These are phyloP conservation scores for Castanea mollissima DNA, from an alignment of 306 rosid species.

Conservation along the genomic window DNA sequence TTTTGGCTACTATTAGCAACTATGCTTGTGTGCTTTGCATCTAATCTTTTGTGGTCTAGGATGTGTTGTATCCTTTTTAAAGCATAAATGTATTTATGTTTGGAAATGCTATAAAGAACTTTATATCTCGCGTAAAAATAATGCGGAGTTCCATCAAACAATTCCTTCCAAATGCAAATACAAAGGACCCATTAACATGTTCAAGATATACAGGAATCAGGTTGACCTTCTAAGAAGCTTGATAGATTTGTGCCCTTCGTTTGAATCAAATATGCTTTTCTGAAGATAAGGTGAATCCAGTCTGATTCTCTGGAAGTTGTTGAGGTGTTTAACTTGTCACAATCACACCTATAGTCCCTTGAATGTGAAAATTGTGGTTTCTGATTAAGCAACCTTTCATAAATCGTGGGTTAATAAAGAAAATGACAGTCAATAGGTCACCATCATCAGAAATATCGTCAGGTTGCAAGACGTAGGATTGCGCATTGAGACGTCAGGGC, in stretches of 20 bases:
- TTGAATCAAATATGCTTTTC: neutral
- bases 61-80: neutral
- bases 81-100: neutral
- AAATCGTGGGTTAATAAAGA: neutral
- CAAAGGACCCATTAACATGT: neutral
- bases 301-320: neutral
- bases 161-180: neutral
- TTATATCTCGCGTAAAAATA: too few species aligned
- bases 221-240: neutral
- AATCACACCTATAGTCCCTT: neutral
- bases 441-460: constrained; percentile 23
- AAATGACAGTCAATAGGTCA: neutral
- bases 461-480: constrained; percentile 16
- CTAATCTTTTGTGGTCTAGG: neutral
- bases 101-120: too few species aligned
- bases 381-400: neutral
- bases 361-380: neutral
- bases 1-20: neutral
- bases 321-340: neutral
- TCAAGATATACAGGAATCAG: neutral
- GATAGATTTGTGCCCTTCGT: too few species aligned
- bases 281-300: neutral
- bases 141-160: neutral
- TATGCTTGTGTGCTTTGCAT: neutral
- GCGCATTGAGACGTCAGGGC: neutral